Evolutionary conservation across 192 early-diverging fungal genomes (phyloP), one percentile per base, ranked within the genome.

Genomic region (Mortierella antarctica): DNA sequence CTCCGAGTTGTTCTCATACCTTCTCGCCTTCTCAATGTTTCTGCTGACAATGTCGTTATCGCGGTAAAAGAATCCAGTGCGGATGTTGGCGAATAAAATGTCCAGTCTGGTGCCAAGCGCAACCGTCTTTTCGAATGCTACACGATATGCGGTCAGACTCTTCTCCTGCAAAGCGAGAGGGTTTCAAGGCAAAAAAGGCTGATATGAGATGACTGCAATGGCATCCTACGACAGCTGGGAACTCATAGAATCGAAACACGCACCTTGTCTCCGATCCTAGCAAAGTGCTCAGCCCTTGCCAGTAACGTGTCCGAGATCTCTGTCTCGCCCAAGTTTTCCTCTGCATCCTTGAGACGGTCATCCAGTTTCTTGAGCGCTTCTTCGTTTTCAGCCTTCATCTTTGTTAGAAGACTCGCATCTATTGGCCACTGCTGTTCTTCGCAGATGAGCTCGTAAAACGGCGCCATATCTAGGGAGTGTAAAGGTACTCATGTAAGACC

Each of bases 181-280:
- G 31, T 31, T 31, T 31, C 31, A 31, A 31, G 1, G 31, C 31
- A 31, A 31, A 31, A 31, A 31, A 2, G 31, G 31, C 31, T 31
- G 31, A 31, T 31, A 31, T 31, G 31, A 31, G 31, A 2, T 31
- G 31, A 31, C 31, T 3, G 31, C 31, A 31, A 31, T 31, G 3
- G 3, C 31, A 31, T 31, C 3, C 31, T 31, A 31, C 31, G 31
- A 31, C 31, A 31, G 31, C 31, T 31, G 31, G 1, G 3, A 2
- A 31, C n/a, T 31, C 31, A 31, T 31, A 31, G 31, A 31, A 31
- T 31, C 31, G 31, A 31, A 31, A 31, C 8, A 14, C 20, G 50
- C 83, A 96, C 95, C 87, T 95, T 98, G 63, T 97, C 93, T 23
- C 98, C 98, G 77, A 97, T 99, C 74, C 94, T 90, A 18, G 97